Evolutionary conservation across 768 basidiomycete genomes (phyloP).

Genomic region (Grammothele lineata): DNA sequence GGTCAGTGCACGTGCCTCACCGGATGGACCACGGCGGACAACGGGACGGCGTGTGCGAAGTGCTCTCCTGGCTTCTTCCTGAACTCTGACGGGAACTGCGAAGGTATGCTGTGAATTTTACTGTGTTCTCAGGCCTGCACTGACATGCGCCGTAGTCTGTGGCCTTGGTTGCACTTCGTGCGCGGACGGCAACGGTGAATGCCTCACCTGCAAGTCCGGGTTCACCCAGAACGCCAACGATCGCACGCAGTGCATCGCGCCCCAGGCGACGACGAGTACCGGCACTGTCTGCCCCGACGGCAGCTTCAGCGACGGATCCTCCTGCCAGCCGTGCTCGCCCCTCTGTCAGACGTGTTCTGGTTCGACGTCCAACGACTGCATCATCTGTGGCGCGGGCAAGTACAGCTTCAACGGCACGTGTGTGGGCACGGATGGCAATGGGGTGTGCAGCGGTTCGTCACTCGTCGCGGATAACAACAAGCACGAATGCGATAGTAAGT

Average conservation of each 20-base stretch:
- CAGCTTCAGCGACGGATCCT: slow-evolving; percentile 53
- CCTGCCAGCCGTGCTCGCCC: slow-evolving; percentile 57
- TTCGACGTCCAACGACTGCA: slow-evolving; percentile 63
- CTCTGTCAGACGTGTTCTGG: slow-evolving; percentile 71
- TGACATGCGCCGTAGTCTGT: slow-evolving; percentile 46
- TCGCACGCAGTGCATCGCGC: slow-evolving; percentile 58
- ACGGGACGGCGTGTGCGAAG: slow-evolving; percentile 73
- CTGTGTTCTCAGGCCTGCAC: background rate
- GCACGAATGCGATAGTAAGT: slow-evolving; percentile 78
- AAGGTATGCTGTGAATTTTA: slow-evolving; percentile 39
- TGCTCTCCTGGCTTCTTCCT: slow-evolving; percentile 78
- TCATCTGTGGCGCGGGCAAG: slow-evolving; percentile 57
- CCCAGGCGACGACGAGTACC: slow-evolving; percentile 43
- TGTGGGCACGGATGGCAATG: slow-evolving; percentile 58
- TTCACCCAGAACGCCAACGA: slow-evolving; percentile 67
- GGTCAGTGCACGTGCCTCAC: slow-evolving; percentile 73
- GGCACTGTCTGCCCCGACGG: slow-evolving; percentile 61
- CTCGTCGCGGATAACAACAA: slow-evolving; percentile 80
- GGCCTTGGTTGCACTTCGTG: slow-evolving; percentile 69
- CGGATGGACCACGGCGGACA: slow-evolving; percentile 67
- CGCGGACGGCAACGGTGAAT: slow-evolving; percentile 62
- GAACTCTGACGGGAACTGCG: slow-evolving; percentile 64
- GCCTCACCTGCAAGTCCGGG: slow-evolving; percentile 65
- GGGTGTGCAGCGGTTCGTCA: slow-evolving; percentile 68
- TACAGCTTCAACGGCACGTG: slow-evolving; percentile 68